These are phyloP conservation scores for Myxozyma neotropica DNA, from an alignment of 805 yeast genomes.

Conservation along the genomic window DNA sequence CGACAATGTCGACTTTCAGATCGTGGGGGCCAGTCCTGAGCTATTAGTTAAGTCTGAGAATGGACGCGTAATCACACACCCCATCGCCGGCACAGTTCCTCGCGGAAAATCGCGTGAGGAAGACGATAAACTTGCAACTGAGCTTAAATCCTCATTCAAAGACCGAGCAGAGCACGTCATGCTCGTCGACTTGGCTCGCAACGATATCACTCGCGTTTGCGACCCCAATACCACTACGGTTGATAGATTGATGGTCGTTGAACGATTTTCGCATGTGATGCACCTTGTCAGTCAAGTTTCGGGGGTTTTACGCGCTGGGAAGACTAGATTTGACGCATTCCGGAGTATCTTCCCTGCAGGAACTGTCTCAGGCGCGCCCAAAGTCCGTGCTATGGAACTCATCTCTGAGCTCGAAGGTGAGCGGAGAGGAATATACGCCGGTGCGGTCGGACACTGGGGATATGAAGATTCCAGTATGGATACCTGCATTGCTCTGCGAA, in stretches of 20 bases:
- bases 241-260: conserved; percentile 85
- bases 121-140: conserved; percentile 79
- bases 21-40: conserved; percentile 98
- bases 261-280: conserved; percentile 95
- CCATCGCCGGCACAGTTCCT: conserved; percentile 94
- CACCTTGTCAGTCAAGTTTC: conserved; percentile 94
- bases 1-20: conserved; percentile 87
- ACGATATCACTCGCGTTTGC: conserved; percentile 94
- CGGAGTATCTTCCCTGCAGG: conserved; percentile 99
- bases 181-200: conserved; percentile 97
- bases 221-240: conserved; percentile 81
- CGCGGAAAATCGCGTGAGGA: conserved; percentile 91
- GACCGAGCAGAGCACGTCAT: conserved; percentile 98
- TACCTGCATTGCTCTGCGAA: conserved; percentile 95
- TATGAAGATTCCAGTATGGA: conserved; percentile 95
- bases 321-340: conserved; percentile 94
- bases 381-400: conserved; percentile 93
- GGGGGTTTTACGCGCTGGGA: conserved; percentile 80
- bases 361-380: conserved; percentile 98
- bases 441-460: conserved; percentile 98
- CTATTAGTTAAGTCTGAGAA: conserved; percentile 82
- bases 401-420: conserved; percentile 88
- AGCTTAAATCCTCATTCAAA: conserved; percentile 72
- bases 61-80: conserved; percentile 85
- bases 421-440: conserved; percentile 95